phyloP scores from a whole-genome alignment of 78 protist genomes.

The Pirum gemmata region DNA sequence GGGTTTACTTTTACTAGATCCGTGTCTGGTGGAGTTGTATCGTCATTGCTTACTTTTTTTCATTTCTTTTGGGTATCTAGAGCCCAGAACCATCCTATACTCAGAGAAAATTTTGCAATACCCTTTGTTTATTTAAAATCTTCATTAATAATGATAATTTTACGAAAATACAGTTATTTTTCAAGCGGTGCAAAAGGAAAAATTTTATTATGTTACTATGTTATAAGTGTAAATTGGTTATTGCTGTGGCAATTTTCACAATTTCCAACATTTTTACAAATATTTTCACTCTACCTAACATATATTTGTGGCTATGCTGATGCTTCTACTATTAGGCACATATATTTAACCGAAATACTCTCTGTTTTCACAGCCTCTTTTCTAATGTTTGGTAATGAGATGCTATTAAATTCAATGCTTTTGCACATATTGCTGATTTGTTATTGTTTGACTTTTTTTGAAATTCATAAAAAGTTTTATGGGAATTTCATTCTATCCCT shows the following conservation, averaged over 20 bases:
- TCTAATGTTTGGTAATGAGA: slow-evolving; percentile 28
- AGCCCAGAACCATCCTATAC: slow-evolving; percentile 30
- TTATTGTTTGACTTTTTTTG: too few relatives aligned
- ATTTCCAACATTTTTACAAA: slow-evolving; percentile 32
- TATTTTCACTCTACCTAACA: background rate
- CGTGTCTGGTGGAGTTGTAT: slow-evolving; percentile 11
- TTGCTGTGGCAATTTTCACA: slow-evolving; percentile 31
- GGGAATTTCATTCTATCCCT: too few relatives aligned
- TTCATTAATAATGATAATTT: background rate
- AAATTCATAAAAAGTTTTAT: too few relatives aligned
- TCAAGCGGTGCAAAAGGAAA: background rate
- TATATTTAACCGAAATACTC: background rate
- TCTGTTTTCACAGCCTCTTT: background rate
- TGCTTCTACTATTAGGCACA: background rate
- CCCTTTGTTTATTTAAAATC: slow-evolving; percentile 16
- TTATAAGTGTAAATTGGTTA: background rate
- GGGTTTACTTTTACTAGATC: background rate
- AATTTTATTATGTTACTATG: too few relatives aligned
- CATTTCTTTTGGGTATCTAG: slow-evolving; percentile 36
- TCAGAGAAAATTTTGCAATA: slow-evolving; percentile 30
- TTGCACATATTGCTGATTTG: too few relatives aligned
- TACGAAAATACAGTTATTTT: background rate
- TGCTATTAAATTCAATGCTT: slow-evolving; percentile 16
- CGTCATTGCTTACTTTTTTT: background rate
- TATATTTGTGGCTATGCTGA: slow-evolving; percentile 4